Percentiles rank a stretch among this genome's conserved stretches.
These are phyloP conservation scores for Naematelia aurantialba DNA, from an alignment of 768 basidiomycete species.

Conservation along the genomic window DNA sequence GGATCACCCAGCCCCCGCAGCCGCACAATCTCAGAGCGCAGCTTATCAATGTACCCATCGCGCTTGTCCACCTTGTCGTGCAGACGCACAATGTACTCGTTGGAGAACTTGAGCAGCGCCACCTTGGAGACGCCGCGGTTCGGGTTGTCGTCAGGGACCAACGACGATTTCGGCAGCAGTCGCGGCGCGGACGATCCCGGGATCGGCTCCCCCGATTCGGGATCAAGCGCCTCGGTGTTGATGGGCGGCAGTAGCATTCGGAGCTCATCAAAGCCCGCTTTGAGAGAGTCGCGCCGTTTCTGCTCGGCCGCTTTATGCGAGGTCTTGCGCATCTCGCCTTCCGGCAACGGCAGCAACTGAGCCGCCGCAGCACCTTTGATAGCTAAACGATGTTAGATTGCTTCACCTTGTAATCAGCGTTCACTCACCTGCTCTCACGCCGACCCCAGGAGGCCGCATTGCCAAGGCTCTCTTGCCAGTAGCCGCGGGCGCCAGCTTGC, in stretches of 20 bases:
- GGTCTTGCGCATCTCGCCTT: constrained; percentile 48
- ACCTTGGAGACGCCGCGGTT: constrained; percentile 93
- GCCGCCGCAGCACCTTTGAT: constrained; percentile 50
- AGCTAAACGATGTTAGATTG: constrained; percentile 8
- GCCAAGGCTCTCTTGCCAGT: constrained; percentile 35
- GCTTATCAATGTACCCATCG: constrained; percentile 67
- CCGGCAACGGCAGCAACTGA: constrained; percentile 41
- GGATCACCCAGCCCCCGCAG: constrained; percentile 45
- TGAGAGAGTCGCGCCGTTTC: constrained; percentile 91
- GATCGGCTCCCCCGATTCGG: constrained; percentile 67
- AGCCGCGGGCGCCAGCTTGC: constrained; percentile 4
- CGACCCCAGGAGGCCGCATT: constrained; percentile 25
- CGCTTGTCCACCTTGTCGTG: constrained; percentile 72
- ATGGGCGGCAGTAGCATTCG: constrained; percentile 76
- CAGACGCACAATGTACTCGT: constrained; percentile 76
- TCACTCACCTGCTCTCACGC: constrained; percentile 34
- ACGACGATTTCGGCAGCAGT: constrained; percentile 66
- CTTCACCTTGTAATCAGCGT: neutral
- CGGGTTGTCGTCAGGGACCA: constrained; percentile 77
- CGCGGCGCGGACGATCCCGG: constrained; percentile 87
- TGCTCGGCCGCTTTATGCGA: constrained; percentile 91
- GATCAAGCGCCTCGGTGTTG: constrained; percentile 64
- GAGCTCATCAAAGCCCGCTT: constrained; percentile 68
- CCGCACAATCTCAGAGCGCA: constrained; percentile 65
- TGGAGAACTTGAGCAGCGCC: constrained; percentile 83